Evolutionary conservation across 345 rosid genomes (phyloP).

Genomic region (Mercurialis annua): DNA sequence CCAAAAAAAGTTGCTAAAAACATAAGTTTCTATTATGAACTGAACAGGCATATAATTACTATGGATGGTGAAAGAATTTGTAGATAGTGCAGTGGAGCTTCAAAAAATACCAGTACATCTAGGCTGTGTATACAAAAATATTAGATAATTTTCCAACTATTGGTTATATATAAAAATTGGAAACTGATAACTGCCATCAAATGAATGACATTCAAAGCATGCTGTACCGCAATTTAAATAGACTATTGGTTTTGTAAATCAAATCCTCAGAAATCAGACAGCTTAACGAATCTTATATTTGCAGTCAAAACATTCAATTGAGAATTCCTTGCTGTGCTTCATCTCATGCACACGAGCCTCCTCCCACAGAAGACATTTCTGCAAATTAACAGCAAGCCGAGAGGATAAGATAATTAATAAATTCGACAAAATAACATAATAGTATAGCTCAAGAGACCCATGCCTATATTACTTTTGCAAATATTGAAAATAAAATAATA

Average conservation of each 20-base stretch:
- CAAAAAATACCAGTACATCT: neutral
- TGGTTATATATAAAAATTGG: neutral
- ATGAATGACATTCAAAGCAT: neutral
- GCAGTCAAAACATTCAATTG: neutral
- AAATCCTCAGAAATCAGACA: neutral
- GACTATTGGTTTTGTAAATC: constrained; percentile 3
- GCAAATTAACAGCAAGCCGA: constrained; percentile 6
- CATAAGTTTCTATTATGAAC: neutral
- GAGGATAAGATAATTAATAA: too few species aligned
- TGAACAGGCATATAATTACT: too few species aligned
- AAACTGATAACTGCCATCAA: neutral
- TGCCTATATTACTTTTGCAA: too few species aligned
- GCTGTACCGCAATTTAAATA: constrained; percentile 5
- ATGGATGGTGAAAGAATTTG: neutral
- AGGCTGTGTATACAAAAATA: neutral
- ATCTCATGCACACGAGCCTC: constrained; percentile 28
- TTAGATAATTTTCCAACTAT: neutral
- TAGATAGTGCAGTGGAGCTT: neutral
- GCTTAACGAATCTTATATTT: too few species aligned
- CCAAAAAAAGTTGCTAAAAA: neutral
- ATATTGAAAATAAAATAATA: too few species aligned
- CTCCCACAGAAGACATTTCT: constrained; percentile 32
- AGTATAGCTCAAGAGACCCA: too few species aligned
- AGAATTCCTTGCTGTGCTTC: neutral
- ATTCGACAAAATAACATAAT: too few species aligned